Percentiles rank a stretch among this genome's conserved stretches.
phyloP scores from a whole-genome alignment of 106 monocot genomes.

The Phalaenopsis aphrodite region DNA sequence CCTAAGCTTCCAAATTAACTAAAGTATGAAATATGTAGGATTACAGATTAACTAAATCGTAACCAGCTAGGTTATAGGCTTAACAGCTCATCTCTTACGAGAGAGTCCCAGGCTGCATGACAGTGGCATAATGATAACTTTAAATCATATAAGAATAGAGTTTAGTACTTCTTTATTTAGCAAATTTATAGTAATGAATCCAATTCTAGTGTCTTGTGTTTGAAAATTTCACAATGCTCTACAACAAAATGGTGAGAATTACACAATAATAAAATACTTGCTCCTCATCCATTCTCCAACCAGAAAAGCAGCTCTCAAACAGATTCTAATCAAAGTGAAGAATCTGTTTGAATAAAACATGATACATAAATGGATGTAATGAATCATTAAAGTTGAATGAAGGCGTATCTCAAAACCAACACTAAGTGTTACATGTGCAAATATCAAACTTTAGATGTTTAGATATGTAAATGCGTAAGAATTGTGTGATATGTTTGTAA shows the following conservation, averaged over 20 bases:
- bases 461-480: no score
- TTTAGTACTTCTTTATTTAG: no score
- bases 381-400: slow-evolving; percentile 27
- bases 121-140: no score
- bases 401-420: slow-evolving; percentile 85
- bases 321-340: slow-evolving; percentile 78
- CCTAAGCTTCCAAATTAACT: no score
- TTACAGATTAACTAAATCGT: no score
- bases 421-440: slow-evolving; percentile 54
- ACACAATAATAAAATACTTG: slow-evolving; percentile 27
- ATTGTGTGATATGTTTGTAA: no score
- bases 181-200: background rate
- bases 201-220: background rate
- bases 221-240: background rate
- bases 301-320: slow-evolving; percentile 34
- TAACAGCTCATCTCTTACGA: no score
- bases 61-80: no score
- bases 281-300: slow-evolving; percentile 23
- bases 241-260: background rate
- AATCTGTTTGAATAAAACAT: slow-evolving; percentile 33
- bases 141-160: no score
- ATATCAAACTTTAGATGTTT: no score
- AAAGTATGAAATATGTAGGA: no score
- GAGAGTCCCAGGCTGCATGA: no score
- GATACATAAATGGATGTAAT: background rate